Evolutionary conservation across 2,329 filamentous ascomycete species (phyloP).

Genomic region (Penicillium sp.): DNA sequence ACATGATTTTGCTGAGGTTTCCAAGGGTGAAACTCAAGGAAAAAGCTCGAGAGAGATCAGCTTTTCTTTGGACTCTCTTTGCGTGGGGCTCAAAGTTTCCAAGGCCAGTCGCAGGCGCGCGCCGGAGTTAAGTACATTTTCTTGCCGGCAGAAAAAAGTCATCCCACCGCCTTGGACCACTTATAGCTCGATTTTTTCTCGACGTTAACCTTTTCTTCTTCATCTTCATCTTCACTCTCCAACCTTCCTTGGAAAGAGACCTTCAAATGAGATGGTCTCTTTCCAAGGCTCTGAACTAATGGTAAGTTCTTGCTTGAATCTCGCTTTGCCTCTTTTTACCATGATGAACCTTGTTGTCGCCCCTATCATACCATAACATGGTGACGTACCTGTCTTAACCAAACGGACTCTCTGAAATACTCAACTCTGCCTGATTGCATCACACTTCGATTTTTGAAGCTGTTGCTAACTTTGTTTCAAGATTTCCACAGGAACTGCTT

Average conservation of each 20-base stretch:
- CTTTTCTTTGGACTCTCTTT: constrained; percentile 15
- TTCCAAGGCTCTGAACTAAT: constrained; percentile 19
- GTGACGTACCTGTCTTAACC: constrained; percentile 64
- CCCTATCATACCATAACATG: constrained; percentile 63
- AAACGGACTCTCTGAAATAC: constrained; percentile 60
- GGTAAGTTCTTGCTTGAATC: constrained; percentile 28
- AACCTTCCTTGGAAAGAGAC: constrained; percentile 20
- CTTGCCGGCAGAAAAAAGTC: constrained; percentile 28
- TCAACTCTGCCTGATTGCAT: constrained; percentile 11
- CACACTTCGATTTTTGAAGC: constrained; percentile 9
- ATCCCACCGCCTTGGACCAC: constrained; percentile 22
- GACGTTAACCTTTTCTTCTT: constrained; percentile 9
- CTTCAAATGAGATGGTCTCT: constrained; percentile 19
- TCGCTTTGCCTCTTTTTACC: constrained; percentile 21
- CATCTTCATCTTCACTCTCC: constrained; percentile 8
- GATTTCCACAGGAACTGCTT: constrained; percentile 3
- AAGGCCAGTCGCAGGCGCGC: constrained; percentile 11
- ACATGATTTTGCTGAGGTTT: constrained; percentile 43
- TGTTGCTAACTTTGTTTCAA: constrained; percentile 31
- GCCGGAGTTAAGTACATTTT: constrained; percentile 22
- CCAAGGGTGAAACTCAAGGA: not conserved
- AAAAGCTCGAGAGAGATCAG: not conserved
- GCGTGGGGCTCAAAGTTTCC: constrained; percentile 22
- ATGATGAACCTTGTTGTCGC: constrained; percentile 65
- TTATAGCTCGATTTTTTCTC: constrained; percentile 28